Percentiles rank a stretch among this genome's conserved stretches.
Conservation (phyloP, 176 grass and related monocot species). For the Puccinellia tenuiflora region DNA sequence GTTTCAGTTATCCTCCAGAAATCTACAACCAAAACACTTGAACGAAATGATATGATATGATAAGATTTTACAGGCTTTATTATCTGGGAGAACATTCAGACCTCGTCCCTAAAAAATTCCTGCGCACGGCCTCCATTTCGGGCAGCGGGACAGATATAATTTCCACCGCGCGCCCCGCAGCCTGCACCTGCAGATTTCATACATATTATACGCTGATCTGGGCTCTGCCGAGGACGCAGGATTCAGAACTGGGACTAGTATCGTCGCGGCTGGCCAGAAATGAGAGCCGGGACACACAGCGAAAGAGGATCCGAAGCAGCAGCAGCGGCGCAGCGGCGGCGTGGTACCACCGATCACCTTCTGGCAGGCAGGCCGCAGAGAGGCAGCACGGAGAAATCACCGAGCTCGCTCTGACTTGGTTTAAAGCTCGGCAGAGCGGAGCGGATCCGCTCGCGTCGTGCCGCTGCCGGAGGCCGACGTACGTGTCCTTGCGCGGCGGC, state of each 20-base stretch:
- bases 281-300: background rate
- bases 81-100: too few species aligned
- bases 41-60: too few species aligned
- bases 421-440: background rate
- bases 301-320: slow-evolving; percentile 17
- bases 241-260: background rate
- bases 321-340: background rate
- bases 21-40: too few species aligned
- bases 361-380: background rate
- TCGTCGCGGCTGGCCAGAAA: background rate
- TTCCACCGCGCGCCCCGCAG: background rate
- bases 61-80: too few species aligned
- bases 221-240: background rate
- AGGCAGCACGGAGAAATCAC: background rate
- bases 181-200: background rate
- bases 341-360: background rate
- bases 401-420: background rate
- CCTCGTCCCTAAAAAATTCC: background rate
- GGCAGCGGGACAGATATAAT: background rate
- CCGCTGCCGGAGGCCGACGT: background rate
- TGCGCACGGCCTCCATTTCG: background rate
- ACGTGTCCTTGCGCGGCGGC: background rate
- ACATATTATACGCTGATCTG: background rate
- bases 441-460: background rate
- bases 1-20: background rate